Base-by-base conservation (phyloP, 1,284 basidiomycete genomes). In the Puccinia sorghi region DNA sequence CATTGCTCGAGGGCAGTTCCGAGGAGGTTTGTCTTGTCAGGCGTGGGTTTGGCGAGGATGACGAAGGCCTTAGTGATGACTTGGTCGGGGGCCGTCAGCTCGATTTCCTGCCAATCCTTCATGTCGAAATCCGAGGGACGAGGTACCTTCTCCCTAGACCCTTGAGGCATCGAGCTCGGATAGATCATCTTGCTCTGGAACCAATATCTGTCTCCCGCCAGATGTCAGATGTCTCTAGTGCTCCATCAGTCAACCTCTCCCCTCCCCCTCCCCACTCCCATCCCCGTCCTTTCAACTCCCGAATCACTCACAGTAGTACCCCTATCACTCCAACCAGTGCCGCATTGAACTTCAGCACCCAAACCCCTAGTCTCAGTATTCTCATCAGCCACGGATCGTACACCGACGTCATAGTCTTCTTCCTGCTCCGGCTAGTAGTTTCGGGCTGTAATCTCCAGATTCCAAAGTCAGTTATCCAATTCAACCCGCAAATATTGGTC, bases 151-250 rank as follows among this genome's bases (percentile, higher is more conserved):
- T 78, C 75, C 39, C 75, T 15, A 7, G 66, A 70, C 3, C 75
- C 75, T 69, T 39, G 75, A 13, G 75, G 75, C 64, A 78, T 70
- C 20, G 64, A 70, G 32, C 66, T 71, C 9, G 75, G 66, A 63
- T 78, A 78, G n/a, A 78, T 78, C 64, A 78, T 70, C 57, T 78
- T 78, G 32, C 64, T 54, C 57, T 78, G 75, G 57, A 78, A 78
- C 25, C 56, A 32, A 37, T 78, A 78, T 43, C 75, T 50, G 57
- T 17, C 43, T 22, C 15, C 11, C n/a, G n/a, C 41, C 37, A 39
- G 2, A 64, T n/a, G 37, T 4, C 37, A 39, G 2, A 64, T n/a
- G 37, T 4, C 37, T 12, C 37, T 37, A 41, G 37, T 41, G 37
- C 17, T 13, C 37, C 61, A 63, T 43, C n/a, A 63, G 41, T n/a